Percentiles rank a stretch among this genome's conserved stretches.
Conservation (phyloP, 2,329 filamentous ascomycete species). For the Penicillium sp. region DNA sequence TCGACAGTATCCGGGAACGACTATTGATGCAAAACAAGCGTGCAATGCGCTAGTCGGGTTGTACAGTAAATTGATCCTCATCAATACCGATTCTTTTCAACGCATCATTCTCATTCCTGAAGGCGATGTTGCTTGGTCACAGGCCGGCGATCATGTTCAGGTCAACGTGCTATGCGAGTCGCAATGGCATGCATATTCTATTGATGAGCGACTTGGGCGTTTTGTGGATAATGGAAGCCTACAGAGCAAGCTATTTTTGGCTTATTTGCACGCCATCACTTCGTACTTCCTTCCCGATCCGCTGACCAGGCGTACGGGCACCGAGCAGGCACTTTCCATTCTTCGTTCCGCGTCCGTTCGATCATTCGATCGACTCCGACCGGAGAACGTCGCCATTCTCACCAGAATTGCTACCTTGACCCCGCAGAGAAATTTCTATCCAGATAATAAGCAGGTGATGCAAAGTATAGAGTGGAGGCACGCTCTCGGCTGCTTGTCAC, state of each 20-base stretch:
- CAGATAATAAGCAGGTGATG: constrained; percentile 36
- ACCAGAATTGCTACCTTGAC: constrained; percentile 29
- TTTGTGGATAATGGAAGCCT: constrained; percentile 44
- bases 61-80: constrained; percentile 45
- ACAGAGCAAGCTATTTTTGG: constrained; percentile 38
- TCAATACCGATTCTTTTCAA: constrained; percentile 20
- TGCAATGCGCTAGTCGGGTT: constrained; percentile 47
- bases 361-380: constrained; percentile 43
- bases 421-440: constrained; percentile 43
- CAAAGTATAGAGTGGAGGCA: constrained; percentile 43
- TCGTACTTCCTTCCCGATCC: constrained; percentile 30
- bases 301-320: constrained; percentile 29
- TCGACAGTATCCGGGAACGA: constrained; percentile 47
- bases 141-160: constrained; percentile 24
- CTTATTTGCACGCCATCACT: constrained; percentile 40
- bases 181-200: constrained; percentile 40
- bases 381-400: constrained; percentile 20
- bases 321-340: constrained; percentile 25
- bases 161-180: constrained; percentile 31
- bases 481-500: constrained; percentile 38
- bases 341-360: constrained; percentile 42
- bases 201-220: constrained; percentile 48
- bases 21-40: constrained; percentile 43
- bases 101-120: constrained; percentile 38
- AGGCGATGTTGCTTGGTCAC: constrained; percentile 24